Evolutionary conservation across 257 asterid genomes (phyloP).

Genomic region (Scutellaria barbata): DNA sequence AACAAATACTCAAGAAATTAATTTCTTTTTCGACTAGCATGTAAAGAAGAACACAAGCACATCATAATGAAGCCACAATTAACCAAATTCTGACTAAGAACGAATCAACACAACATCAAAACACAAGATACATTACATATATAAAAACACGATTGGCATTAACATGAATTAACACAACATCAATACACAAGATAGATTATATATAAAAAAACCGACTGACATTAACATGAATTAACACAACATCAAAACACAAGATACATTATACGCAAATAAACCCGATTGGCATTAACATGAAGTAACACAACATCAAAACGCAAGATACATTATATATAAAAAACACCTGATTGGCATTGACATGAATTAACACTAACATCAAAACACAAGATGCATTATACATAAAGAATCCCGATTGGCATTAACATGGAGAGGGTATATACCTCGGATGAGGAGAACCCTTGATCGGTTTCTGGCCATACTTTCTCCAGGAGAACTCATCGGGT

Average conservation of each 20-base stretch:
- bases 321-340: too few species aligned
- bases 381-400: constrained; percentile 6
- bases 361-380: not conserved
- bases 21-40: not conserved
- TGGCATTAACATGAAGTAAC: too few species aligned
- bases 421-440: constrained; percentile 43
- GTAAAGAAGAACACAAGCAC: too few species aligned
- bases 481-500: constrained; percentile 77
- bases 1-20: not conserved
- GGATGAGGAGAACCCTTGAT: constrained; percentile 88
- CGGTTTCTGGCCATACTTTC: constrained; percentile 85
- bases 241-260: too few species aligned
- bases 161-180: too few species aligned
- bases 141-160: not conserved
- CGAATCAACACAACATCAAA: not conserved
- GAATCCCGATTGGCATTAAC: not conserved
- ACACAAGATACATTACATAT: not conserved
- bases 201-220: too few species aligned
- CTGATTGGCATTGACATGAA: too few species aligned
- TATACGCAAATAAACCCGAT: too few species aligned
- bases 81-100: not conserved
- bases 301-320: too few species aligned
- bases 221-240: too few species aligned
- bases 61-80: not conserved
- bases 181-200: too few species aligned